Evolutionary conservation across 2,329 filamentous ascomycete genomes (phyloP), one percentile per base, ranked within the genome.

Genomic region (Berkeleyomyces basicola): DNA sequence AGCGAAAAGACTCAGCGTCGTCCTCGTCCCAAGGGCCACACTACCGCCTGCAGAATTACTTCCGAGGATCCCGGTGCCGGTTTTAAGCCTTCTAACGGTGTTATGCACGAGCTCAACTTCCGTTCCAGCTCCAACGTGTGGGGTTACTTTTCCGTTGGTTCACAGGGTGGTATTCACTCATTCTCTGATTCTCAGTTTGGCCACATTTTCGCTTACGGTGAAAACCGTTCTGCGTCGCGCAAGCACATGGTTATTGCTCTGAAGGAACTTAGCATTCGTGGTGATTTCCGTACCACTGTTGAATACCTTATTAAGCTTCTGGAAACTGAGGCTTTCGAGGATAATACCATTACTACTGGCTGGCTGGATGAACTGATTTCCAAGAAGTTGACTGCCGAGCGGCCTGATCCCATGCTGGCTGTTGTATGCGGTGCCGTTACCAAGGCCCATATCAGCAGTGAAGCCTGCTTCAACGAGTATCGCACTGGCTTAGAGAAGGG

Each of bases 91-190:
- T 99, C 93, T 55, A 95, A 92, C 71, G 93, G 93, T 84, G 95
- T 92, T 61, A 95, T 99, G 84, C 93, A 97, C 78, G 93, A 99
- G 72, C 79, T 99, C 71, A 99, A 99, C 81, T 99, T 99, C 84
- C 84, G 93, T 72, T 95, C 88, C 78, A 96, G 90, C 74, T 97
- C 93, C 67, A 99, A 99, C 69, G 93, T 97, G 63, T 99, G 93
- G 93, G 93, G 93, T 81, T 99, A 99, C 77, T 99, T 99, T 84
- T 99, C 93, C 61, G 93, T 99, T 74, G 89, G 91, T 78, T 93
- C 91, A 7, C 86, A 90, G 63, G 92, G 91, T 77, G 91, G 91
- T 75, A 99, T 99, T 68, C 93, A 99, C 83, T 96, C 90, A 75
- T 99, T 96, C 81, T 97, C 93, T 6, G 93, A 99, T 78, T 95